Percentiles rank a stretch among this genome's conserved stretches.
Conservation (phyloP, 768 basidiomycete genomes). For the Trametes cubensis region DNA sequence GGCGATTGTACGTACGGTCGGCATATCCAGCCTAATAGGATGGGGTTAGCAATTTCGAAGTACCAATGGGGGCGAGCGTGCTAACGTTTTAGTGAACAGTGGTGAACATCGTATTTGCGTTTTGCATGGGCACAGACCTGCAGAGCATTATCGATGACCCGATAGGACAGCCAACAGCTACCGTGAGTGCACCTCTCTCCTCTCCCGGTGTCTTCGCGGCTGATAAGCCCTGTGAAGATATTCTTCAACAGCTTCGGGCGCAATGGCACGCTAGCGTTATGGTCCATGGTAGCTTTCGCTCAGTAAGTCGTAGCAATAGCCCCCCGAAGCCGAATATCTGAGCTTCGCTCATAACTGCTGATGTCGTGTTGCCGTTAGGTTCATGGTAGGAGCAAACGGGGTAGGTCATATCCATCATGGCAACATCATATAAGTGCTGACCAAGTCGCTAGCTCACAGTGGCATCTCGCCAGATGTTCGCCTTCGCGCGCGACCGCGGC, state of each 20-base stretch:
- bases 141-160: conserved; percentile 44
- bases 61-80: too few species aligned
- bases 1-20: conserved; percentile 57
- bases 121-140: conserved; percentile 61
- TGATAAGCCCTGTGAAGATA: conserved; percentile 18
- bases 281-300: conserved; percentile 40
- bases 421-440: conserved; percentile 15
- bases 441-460: conserved; percentile 38
- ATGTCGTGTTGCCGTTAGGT: conserved; percentile 30
- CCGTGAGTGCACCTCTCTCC: conserved; percentile 32
- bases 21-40: conserved; percentile 53
- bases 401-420: conserved; percentile 31
- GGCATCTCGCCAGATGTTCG: conserved; percentile 65
- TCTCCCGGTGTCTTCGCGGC: neutral
- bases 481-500: conserved; percentile 70
- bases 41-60: conserved; percentile 44
- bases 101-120: conserved; percentile 61
- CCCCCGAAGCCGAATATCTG: too few species aligned
- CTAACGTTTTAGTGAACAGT: conserved; percentile 5
- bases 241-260: conserved; percentile 39
- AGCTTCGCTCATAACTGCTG: too few species aligned
- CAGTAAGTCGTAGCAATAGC: conserved; percentile 44
- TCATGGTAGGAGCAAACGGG: conserved; percentile 43
- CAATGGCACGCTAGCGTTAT: conserved; percentile 39
- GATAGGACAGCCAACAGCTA: conserved; percentile 59